Evolutionary conservation across 345 rosid species (phyloP).

Genomic region (Cardamine resedifolia): DNA sequence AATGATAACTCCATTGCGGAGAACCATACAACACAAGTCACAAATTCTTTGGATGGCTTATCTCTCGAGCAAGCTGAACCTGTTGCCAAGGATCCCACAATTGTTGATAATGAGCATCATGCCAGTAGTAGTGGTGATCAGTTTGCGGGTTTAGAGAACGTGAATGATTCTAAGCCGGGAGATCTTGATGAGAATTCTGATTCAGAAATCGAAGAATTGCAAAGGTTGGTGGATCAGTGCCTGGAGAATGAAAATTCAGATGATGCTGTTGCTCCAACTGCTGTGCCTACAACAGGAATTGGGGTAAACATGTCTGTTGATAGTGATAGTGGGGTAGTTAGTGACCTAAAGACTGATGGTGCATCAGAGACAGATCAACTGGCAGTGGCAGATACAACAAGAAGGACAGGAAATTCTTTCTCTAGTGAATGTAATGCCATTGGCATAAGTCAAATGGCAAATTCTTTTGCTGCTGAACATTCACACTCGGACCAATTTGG

Average conservation of each 20-base stretch:
- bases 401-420: background rate
- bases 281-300: slow-evolving; percentile 19
- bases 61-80: slow-evolving; percentile 35
- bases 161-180: slow-evolving; percentile 19
- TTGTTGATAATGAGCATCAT: slow-evolving; percentile 38
- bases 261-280: slow-evolving; percentile 18
- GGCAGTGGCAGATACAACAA: background rate
- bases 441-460: slow-evolving; percentile 23
- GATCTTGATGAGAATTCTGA: slow-evolving; percentile 42
- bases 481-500: slow-evolving; percentile 27
- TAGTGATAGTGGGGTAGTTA: background rate
- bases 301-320: slow-evolving; percentile 33
- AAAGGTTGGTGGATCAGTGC: slow-evolving; percentile 43
- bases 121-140: slow-evolving; percentile 22
- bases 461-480: slow-evolving; percentile 36
- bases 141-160: slow-evolving; percentile 38
- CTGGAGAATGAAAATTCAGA: slow-evolving; percentile 50
- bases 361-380: background rate
- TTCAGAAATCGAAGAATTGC: slow-evolving; percentile 39
- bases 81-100: slow-evolving; percentile 33
- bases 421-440: slow-evolving; percentile 37
- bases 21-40: slow-evolving; percentile 40
- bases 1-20: slow-evolving; percentile 41
- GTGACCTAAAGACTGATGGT: slow-evolving; percentile 18
- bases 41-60: slow-evolving; percentile 35